Evolutionary conservation across 148 eudicot species (phyloP), one percentile per base, ranked within the genome.

Genomic region (Rhododendron molle): DNA sequence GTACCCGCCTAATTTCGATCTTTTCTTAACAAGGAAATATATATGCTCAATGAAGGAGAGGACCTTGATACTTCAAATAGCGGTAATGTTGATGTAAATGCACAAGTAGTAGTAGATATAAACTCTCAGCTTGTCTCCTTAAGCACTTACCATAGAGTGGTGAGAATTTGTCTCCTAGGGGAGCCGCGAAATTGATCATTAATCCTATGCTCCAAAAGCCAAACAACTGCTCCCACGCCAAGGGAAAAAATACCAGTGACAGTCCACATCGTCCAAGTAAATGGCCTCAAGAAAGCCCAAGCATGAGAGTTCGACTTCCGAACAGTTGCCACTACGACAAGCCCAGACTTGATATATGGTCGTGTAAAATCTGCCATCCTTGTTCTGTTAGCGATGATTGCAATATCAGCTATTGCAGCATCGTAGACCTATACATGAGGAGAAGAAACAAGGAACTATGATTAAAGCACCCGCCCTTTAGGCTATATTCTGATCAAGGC

Each of bases 181-280:
- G 94, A 88, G n/a, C 97, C 95, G 0, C 95, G 97, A 69, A 94
- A 94, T 23, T 93, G 94, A 49, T 93, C 94, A 80, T 93, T 94
- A 10, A 89, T 36, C 62, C 93, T 89, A 77, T 94, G 97, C 79
- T 94, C 97, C 84, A 93, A 83, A 83, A 91, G 87, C 95, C 95
- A 93, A 20, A 93, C 82, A 58, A 93, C 92, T 4, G 82, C 88
- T 80, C 94, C 95, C 73, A 89, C 90, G 34, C 88, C 10, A 21
- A 93, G 80, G 84, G 92, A 91, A 80, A 90, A 92, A 13, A 84
- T 26, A 20, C 71, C 92, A 0, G 93, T 90, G 40, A 89, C 88
- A 38, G 83, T 84, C 97, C 97, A 94, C 93, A 93, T 91, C 58
- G 2, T 49, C 4, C 86, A 83, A 36, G 92, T 79, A 87, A 94